Evolutionary conservation across 495 filamentous ascomycete genomes (phyloP), one percentile per base, ranked within the genome.

Genomic region (Xylaria longipes): DNA sequence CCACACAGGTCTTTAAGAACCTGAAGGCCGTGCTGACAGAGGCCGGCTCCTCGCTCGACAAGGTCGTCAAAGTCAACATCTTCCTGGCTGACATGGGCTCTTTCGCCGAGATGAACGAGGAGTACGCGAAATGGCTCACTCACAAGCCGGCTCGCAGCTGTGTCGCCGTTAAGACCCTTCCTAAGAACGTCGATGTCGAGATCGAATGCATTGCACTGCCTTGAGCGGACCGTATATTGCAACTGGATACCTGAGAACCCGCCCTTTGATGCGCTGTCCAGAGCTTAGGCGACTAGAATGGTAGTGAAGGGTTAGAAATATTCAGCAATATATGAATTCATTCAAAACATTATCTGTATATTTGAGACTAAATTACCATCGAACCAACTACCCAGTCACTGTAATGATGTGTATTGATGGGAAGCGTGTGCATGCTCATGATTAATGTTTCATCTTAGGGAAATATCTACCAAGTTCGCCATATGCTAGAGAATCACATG

Each of bases 81-180:
- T 96, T 96, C 87, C 79, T 97, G 35, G 91, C 91, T 27, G 91
- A 95, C 78, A 97, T 97, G 94, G 87, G 84, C 70, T 88, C 93
- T 82, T 97, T 97, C 80, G 89, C 86, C 46, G 84, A 90, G 82
- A 94, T 98, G 92, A 97, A 97, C 83, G 86, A 85, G 72, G 90
- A 91, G 80, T 98, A 97, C 77, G 92, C 91, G 84, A 92, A 93
- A 84, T 92, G 90, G 86, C 96, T 97, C 82, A 83, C 84, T 46
- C 91, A 93, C 84, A 96, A 94, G 87, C 95, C 95, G 22, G 94
- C 95, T 37, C 89, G 95, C 60, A 96, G 93, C 84, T 98, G 95
- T 82, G 93, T 98, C 69, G 95, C 94, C 63, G 95, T 95, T 61
- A 89, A 90, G 80, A 89, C 95, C 84, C 86, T 98, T 73, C 95